Evolutionary conservation across 78 protist genomes (phyloP).

Genomic region (Dictyostelium brefeldianum): DNA sequence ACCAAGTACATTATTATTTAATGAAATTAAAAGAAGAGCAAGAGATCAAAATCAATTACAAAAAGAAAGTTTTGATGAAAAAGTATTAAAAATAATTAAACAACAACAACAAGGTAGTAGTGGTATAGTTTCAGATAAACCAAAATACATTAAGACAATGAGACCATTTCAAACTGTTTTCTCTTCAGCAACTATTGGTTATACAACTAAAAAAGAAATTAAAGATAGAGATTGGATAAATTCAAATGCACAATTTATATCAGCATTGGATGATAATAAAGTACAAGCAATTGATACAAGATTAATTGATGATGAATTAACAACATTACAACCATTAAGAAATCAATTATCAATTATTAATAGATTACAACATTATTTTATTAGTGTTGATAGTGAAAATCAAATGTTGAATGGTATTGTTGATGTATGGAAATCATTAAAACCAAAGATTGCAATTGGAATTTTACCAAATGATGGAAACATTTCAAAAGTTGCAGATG

Average conservation of each 20-base stretch:
- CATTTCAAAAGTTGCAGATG: constrained; percentile 7
- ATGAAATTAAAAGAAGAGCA: constrained; percentile 28
- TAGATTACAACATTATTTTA: not conserved
- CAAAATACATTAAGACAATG: not conserved
- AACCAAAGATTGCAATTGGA: constrained; percentile 40
- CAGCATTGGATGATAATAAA: not conserved
- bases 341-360: not conserved
- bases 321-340: not conserved
- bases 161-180: constrained; percentile 57
- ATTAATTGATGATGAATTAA: not conserved
- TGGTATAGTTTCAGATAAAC: not conserved
- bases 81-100: not conserved
- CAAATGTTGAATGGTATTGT: constrained; percentile 37
- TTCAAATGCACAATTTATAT: not conserved
- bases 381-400: constrained; percentile 35
- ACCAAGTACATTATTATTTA: constrained; percentile 6
- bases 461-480: constrained; percentile 38
- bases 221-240: constrained; percentile 58
- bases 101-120: not conserved
- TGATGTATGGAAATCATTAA: not conserved
- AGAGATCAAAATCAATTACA: constrained; percentile 11
- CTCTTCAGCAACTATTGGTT: constrained; percentile 46
- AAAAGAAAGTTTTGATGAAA: not conserved
- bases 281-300: not conserved
- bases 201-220: constrained; percentile 9